Conservation (phyloP, 192 early-diverging fungal species). For the Linnemannia hyalina region DNA sequence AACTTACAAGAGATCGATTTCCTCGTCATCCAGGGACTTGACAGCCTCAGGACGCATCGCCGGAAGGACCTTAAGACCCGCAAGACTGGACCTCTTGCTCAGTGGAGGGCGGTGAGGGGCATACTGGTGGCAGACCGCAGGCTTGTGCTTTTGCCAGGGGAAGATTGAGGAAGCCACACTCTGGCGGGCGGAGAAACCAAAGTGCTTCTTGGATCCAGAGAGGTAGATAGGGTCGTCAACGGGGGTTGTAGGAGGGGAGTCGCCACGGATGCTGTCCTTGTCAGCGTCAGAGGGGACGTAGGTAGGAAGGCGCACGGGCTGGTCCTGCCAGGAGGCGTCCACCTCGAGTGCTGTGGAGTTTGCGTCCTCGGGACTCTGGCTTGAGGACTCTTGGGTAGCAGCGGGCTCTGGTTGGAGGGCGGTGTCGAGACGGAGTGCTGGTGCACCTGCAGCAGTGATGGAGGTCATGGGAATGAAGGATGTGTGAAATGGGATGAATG, state of each 20-base stretch:
- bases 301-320: slow-evolving; percentile 20
- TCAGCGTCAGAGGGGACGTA: slow-evolving; percentile 19
- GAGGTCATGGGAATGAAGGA: neutral
- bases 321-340: slow-evolving; percentile 21
- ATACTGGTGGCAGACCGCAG: slow-evolving; percentile 32
- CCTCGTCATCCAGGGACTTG: slow-evolving; percentile 9
- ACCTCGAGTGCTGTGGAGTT: slow-evolving; percentile 8
- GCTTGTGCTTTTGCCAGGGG: slow-evolving; percentile 34
- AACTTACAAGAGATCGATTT: slow-evolving; percentile 21
- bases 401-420: neutral
- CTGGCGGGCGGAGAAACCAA: slow-evolving; percentile 31
- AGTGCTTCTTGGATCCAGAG: slow-evolving; percentile 29
- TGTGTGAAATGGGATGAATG: neutral
- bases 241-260: slow-evolving; percentile 23
- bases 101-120: slow-evolving; percentile 32
- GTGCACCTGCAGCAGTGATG: neutral
- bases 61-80: slow-evolving; percentile 29
- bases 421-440: slow-evolving; percentile 13
- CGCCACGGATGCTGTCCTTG: slow-evolving; percentile 6
- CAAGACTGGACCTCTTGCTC: slow-evolving; percentile 24
- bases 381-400: neutral
- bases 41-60: slow-evolving; percentile 17
- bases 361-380: slow-evolving; percentile 1
- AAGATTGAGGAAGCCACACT: slow-evolving; percentile 25
- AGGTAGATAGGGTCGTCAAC: slow-evolving; percentile 18